These are phyloP conservation scores for Ustilago curta DNA, from an alignment of 1,284 basidiomycete species.

Conservation along the genomic window DNA sequence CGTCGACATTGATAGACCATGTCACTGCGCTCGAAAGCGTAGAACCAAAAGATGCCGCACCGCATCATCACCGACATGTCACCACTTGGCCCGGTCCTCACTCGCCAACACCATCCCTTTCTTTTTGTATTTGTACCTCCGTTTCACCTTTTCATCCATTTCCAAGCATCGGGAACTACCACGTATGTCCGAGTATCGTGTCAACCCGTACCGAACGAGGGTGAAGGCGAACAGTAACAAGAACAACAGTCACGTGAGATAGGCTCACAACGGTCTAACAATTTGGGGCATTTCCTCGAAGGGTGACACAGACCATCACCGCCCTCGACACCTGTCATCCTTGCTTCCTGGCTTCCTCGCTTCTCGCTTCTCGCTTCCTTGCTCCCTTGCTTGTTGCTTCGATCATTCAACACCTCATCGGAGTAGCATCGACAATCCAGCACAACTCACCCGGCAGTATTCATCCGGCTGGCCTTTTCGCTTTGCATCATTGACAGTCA, in stretches of 20 bases:
- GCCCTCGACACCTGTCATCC: neutral
- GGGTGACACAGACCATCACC: conserved; percentile 13
- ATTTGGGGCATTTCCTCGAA: neutral
- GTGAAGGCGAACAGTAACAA: neutral
- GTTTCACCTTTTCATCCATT: conserved; percentile 9
- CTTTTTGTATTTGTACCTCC: conserved; percentile 38
- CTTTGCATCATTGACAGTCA: too few relatives aligned
- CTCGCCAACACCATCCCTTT: neutral
- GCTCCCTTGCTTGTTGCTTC: too few relatives aligned
- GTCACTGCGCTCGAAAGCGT: neutral
- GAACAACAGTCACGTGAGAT: conserved; percentile 9
- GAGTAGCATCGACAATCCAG: too few relatives aligned
- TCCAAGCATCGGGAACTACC: neutral
- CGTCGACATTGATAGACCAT: too few relatives aligned
- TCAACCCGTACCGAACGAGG: neutral
- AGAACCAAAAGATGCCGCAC: neutral
- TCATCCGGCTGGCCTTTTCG: too few relatives aligned
- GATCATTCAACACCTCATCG: too few relatives aligned
- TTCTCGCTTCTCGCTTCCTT: too few relatives aligned
- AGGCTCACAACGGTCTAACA: conserved; percentile 2
- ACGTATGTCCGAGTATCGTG: neutral
- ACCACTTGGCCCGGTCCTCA: neutral
- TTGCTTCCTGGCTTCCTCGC: neutral
- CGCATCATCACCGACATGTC: neutral
- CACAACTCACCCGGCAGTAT: too few relatives aligned